These are phyloP conservation scores for Cenchrus purpureus DNA, from an alignment of 176 grass and related monocot species.

Conservation along the genomic window DNA sequence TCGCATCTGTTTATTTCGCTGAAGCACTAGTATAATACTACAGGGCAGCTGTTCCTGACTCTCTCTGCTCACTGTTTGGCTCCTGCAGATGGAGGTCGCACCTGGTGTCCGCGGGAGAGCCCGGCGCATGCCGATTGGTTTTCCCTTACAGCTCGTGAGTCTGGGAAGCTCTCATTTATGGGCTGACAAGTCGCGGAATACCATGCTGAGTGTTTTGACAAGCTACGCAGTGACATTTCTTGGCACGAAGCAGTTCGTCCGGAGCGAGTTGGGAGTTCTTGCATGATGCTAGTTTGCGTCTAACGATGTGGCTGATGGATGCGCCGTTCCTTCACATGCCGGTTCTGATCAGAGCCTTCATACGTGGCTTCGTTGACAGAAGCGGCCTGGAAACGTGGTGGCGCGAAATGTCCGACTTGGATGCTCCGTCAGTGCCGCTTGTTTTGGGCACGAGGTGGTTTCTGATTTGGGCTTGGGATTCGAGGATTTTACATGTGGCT, in stretches of 20 bases:
- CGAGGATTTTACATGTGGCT: background rate
- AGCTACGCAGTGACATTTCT: background rate
- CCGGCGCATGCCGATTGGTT: background rate
- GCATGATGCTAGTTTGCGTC: background rate
- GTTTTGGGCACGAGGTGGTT: background rate
- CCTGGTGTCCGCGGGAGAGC: background rate
- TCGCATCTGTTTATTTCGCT: constrained; percentile 16
- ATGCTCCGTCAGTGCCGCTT: background rate
- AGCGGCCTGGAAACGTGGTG: background rate
- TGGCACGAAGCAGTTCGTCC: background rate
- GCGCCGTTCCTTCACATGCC: background rate
- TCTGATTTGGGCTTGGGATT: background rate
- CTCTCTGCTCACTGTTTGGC: constrained; percentile 34
- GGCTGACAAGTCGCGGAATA: background rate
- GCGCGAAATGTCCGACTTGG: background rate
- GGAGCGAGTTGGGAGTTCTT: too few relatives aligned
- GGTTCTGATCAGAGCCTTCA: background rate
- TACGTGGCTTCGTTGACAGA: background rate
- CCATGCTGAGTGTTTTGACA: background rate
- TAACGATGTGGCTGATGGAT: background rate
- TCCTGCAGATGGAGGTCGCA: constrained; percentile 34
- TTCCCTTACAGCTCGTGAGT: background rate
- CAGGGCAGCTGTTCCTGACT: constrained; percentile 24
- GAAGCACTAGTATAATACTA: background rate
- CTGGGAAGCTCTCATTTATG: background rate